Base-by-base conservation (phyloP, 441 rosid genomes). In the Gossypium davidsonii region DNA sequence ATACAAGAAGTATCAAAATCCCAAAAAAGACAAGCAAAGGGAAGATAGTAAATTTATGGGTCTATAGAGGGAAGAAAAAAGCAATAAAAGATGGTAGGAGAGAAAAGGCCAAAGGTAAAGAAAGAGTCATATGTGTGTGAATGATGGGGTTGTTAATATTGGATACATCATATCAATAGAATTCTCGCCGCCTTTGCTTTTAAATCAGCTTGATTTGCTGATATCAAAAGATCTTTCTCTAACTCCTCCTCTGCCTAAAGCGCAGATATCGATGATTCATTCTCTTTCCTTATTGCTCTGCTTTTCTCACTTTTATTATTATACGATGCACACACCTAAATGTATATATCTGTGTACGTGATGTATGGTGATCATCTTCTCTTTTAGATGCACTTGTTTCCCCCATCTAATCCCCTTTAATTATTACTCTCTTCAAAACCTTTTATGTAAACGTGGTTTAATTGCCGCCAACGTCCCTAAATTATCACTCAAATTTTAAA, bases 161-260 rank as follows among this genome's bases (percentile, higher is more conserved):
- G 21, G 18, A 56, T 17, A 71, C 74, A 65, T 71, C 76, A 70
- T 69, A 70, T 74, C 81, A 79, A 79, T 81, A 81, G 83, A 86
- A 52, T 75, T 79, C 83, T 83, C 85, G 94, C 97, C 94, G 97
- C 88, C 97, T 84, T 85, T 84, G 89, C 88, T 80, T 82, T 83
- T 84, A 85, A 88, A 83, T 87, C 87, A 52, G 18, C 57, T 6
- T 17, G 57, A 52, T 52, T 52, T 53, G 58, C 58, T 53, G 23
- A 53, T 15, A 17, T 6, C 12, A 18, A 53, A 34, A 53, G 58
- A 53, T 53, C 58, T 53, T 53, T 53, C 20, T 17, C 58, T 53
- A 15, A 20, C 25, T 53, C 58, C 21, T 52, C 57, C 58, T 17
- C 52, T 48, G 52, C 52, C 15, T 3, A 12, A 48, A 48, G 52